Conservation (phyloP, 164 flowering plant species). For the Sextonia rubra region DNA sequence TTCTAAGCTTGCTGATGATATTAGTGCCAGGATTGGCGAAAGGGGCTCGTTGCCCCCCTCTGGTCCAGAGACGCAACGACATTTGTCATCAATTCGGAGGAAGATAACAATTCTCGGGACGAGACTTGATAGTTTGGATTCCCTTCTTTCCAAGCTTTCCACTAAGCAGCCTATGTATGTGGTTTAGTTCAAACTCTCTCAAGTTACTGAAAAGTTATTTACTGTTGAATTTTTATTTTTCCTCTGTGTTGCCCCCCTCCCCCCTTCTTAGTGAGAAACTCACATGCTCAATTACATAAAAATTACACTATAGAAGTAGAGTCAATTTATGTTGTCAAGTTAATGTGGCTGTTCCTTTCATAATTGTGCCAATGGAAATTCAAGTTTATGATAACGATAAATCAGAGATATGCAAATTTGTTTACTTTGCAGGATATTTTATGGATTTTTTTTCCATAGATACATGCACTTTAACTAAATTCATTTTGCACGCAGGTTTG, state of each 20-base stretch:
- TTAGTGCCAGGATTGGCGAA: conserved; percentile 71
- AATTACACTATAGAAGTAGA: neutral
- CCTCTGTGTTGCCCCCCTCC: neutral
- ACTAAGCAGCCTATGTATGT: conserved; percentile 75
- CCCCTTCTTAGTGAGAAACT: too few species aligned
- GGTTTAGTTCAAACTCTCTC: neutral
- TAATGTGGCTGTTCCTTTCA: too few species aligned
- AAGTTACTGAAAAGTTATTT: neutral
- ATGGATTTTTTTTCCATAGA: neutral
- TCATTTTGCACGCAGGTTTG: neutral
- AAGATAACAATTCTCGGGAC: conserved; percentile 83
- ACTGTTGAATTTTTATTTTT: neutral
- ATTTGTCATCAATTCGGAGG: conserved; percentile 69
- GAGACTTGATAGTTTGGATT: conserved; percentile 74
- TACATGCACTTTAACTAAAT: neutral
- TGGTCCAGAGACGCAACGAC: conserved; percentile 79
- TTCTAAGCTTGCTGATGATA: conserved; percentile 74
- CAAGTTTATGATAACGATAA: too few species aligned
- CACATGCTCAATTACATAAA: neutral
- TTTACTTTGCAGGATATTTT: too few species aligned
- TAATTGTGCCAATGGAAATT: too few species aligned
- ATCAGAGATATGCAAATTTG: neutral
- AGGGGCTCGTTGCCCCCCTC: conserved; percentile 50
- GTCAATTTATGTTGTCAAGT: neutral
- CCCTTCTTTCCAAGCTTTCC: conserved; percentile 64